These are phyloP conservation scores for Lenwebbia sp. DNA, from an alignment of 345 rosid species.

Conservation along the genomic window DNA sequence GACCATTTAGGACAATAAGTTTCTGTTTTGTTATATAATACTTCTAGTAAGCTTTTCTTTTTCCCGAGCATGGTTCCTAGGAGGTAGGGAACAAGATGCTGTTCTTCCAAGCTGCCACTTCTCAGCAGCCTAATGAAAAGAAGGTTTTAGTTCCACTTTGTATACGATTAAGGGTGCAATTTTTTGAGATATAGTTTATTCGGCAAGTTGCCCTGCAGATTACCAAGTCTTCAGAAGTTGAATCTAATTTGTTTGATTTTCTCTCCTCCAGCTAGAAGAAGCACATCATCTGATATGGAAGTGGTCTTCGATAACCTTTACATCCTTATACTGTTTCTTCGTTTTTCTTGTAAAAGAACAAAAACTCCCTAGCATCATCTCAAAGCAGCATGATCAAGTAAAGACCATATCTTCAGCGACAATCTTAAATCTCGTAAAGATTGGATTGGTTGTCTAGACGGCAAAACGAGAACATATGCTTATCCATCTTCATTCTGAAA, in stretches of 20 bases:
- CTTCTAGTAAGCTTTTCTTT: background rate
- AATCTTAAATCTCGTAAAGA: too few relatives aligned
- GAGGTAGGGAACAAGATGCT: background rate
- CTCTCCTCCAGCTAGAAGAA: background rate
- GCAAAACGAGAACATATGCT: too few relatives aligned
- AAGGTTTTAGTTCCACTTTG: background rate
- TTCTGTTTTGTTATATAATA: background rate
- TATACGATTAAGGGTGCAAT: background rate
- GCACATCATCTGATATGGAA: too few relatives aligned
- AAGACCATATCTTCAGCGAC: too few relatives aligned
- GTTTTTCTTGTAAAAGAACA: too few relatives aligned
- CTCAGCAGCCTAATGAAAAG: background rate
- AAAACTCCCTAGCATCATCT: too few relatives aligned
- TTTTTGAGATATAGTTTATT: background rate
- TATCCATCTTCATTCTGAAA: too few relatives aligned
- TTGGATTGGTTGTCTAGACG: too few relatives aligned
- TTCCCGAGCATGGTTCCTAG: background rate
- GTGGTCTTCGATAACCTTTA: too few relatives aligned
- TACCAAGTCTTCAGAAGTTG: background rate
- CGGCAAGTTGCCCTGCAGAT: background rate
- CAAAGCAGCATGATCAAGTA: too few relatives aligned
- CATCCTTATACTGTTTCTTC: too few relatives aligned
- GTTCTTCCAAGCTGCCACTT: background rate
- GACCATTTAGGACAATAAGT: background rate
- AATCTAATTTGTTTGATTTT: background rate